These are phyloP conservation scores for Pichia phayaonensis DNA, from an alignment of 805 yeast genomes.

Conservation along the genomic window DNA sequence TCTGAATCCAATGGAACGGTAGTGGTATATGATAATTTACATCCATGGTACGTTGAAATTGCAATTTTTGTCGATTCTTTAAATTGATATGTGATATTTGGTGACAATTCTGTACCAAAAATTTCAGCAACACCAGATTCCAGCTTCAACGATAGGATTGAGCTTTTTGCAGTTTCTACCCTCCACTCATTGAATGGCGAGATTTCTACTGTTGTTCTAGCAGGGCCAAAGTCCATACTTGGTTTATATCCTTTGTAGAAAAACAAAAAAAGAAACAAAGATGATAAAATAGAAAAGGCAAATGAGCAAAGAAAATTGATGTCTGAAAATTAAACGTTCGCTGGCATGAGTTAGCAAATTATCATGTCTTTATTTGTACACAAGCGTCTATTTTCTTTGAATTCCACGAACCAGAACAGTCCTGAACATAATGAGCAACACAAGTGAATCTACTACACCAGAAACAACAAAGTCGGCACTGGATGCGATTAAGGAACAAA, in stretches of 20 bases:
- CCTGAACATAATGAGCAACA: background rate
- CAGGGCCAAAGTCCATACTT: conserved; percentile 6
- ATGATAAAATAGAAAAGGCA: background rate
- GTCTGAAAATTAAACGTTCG: background rate
- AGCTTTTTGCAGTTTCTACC: conserved; percentile 1
- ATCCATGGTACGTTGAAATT: conserved; percentile 58
- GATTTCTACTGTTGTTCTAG: conserved; percentile 14
- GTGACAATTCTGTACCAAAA: conserved; percentile 87
- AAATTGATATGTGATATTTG: conserved; percentile 54
- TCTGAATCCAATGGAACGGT: conserved; percentile 36
- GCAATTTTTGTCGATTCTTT: conserved; percentile 44
- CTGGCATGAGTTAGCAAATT: no score
- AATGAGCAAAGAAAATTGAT: background rate
- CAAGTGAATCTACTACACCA: background rate
- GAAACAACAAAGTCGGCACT: background rate
- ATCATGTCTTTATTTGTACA: no score
- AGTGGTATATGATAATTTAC: conserved; percentile 46
- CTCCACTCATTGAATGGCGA: conserved; percentile 12
- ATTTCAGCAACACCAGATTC: conserved; percentile 74
- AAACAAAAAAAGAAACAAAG: no score
- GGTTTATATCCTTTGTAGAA: background rate
- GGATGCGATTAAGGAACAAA: conserved; percentile 18
- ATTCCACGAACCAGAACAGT: no score
- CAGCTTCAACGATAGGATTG: conserved; percentile 20
- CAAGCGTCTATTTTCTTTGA: no score